Conservation (phyloP, 2,329 filamentous ascomycete species). For the Fusarium sp. region DNA sequence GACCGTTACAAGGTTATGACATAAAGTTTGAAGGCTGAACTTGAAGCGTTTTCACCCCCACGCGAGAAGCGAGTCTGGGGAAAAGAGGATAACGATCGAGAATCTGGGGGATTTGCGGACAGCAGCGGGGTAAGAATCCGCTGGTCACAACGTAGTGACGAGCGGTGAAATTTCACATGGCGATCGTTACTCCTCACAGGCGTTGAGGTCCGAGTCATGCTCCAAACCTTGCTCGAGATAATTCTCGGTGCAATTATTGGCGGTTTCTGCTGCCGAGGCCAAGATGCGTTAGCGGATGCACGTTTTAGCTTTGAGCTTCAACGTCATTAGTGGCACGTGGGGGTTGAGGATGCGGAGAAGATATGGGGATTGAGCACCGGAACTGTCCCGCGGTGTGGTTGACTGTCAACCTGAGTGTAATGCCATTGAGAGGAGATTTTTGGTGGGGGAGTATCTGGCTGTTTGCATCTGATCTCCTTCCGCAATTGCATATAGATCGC, state of each 20-base stretch:
- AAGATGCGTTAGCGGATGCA: not conserved
- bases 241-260: not conserved
- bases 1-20: not conserved
- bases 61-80: conserved; percentile 10
- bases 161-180: not conserved
- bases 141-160: not conserved
- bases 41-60: not conserved
- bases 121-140: not conserved
- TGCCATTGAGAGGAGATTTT: not conserved
- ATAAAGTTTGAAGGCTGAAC: not conserved
- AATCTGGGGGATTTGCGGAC: conserved; percentile 8
- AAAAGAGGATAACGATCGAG: not conserved
- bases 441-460: not conserved
- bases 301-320: not conserved
- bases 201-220: not conserved
- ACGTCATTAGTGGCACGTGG: conserved; percentile 9
- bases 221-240: not conserved
- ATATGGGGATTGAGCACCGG: not conserved
- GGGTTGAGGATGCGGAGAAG: conserved; percentile 4
- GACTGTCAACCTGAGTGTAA: conserved; percentile 14
- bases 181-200: not conserved
- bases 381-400: not conserved
- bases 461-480: not conserved
- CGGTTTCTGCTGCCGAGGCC: not conserved
- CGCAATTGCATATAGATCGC: not conserved